These are phyloP conservation scores for Setaria italica DNA, from an alignment of 202 grass and related monocot species.

Conservation along the genomic window DNA sequence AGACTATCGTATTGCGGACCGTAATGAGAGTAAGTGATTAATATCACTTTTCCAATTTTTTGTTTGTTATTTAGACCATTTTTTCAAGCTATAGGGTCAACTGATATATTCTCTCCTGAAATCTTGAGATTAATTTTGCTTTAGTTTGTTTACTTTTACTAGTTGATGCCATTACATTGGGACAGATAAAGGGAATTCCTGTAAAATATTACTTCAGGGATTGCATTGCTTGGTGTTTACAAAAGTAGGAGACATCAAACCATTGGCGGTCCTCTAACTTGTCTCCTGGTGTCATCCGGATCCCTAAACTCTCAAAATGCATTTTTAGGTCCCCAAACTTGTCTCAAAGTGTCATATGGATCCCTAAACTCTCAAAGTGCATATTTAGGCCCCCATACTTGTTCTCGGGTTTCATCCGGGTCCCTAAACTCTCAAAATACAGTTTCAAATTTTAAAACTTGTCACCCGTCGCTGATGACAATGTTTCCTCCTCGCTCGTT, in stretches of 20 bases:
- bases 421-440: too few relatives aligned
- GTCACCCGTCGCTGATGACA: too few relatives aligned
- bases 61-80: not conserved
- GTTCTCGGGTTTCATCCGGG: too few relatives aligned
- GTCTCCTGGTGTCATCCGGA: too few relatives aligned
- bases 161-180: not conserved
- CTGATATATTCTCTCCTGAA: not conserved
- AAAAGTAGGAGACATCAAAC: not conserved
- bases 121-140: constrained; percentile 15
- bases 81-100: not conserved
- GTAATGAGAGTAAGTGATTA: constrained; percentile 37
- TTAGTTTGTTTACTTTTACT: constrained; percentile 24
- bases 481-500: too few relatives aligned
- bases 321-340: too few relatives aligned
- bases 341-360: too few relatives aligned
- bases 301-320: too few relatives aligned
- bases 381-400: too few relatives aligned
- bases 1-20: not conserved
- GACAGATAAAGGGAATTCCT: not conserved
- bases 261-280: not conserved
- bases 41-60: not conserved
- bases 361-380: too few relatives aligned
- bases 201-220: constrained; percentile 4
- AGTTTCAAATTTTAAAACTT: too few relatives aligned
- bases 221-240: not conserved